These are phyloP conservation scores for Selenicereus undatus DNA, from an alignment of 148 eudicot species.

Conservation along the genomic window DNA sequence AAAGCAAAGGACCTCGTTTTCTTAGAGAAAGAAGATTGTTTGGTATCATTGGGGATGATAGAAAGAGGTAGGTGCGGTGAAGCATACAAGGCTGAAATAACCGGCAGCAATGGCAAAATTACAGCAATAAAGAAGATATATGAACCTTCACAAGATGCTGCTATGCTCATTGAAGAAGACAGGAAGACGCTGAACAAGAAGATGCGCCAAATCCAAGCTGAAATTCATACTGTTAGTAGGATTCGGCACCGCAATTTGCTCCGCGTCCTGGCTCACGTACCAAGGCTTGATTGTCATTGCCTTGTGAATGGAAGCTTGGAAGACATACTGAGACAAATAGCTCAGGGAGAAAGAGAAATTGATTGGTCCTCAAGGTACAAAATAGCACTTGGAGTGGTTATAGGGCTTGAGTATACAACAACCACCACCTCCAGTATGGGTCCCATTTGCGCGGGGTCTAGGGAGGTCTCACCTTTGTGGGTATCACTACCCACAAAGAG, in stretches of 20 bases:
- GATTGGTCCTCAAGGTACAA: constrained; percentile 63
- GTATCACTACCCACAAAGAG: too few species aligned
- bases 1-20: constrained; percentile 70
- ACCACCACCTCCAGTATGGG: too few species aligned
- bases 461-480: too few species aligned
- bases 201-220: constrained; percentile 71
- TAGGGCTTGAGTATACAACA: too few species aligned
- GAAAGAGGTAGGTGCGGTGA: constrained; percentile 85
- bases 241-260: constrained; percentile 82
- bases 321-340: constrained; percentile 71
- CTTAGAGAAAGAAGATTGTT: constrained; percentile 73
- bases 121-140: constrained; percentile 77
- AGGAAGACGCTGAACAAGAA: constrained; percentile 62
- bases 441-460: too few species aligned
- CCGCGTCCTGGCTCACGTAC: constrained; percentile 70
- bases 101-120: constrained; percentile 56
- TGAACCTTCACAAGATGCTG: constrained; percentile 50
- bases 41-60: constrained; percentile 39
- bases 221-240: constrained; percentile 73
- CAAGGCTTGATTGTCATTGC: constrained; percentile 71
- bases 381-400: too few species aligned
- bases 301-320: constrained; percentile 85
- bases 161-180: constrained; percentile 64
- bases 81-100: constrained; percentile 66
- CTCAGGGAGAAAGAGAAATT: constrained; percentile 39